A percentile compares a stretch with the other conserved stretches of the same genome.
Conservation (phyloP, 2,329 filamentous ascomycete genomes). For the Aureobasidium sp. region DNA sequence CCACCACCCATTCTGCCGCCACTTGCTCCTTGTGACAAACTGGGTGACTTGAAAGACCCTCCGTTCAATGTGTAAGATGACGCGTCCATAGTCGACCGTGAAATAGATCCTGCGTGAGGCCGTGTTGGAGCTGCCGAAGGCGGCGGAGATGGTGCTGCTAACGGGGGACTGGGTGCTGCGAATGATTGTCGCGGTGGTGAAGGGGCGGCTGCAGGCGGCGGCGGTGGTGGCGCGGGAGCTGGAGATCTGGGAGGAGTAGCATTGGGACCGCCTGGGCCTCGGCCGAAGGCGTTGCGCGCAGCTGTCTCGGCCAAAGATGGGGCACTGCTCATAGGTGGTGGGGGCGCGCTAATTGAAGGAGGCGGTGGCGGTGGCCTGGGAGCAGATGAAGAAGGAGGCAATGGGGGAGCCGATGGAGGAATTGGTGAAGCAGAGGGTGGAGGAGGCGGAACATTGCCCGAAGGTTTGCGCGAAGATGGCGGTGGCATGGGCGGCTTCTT, state of each 20-base stretch:
- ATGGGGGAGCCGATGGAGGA: slow-evolving; percentile 31
- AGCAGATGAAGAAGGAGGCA: slow-evolving; percentile 27
- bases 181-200: slow-evolving; percentile 59
- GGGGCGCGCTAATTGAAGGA: slow-evolving; percentile 18
- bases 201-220: slow-evolving; percentile 41
- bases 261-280: slow-evolving; percentile 45
- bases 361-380: slow-evolving; percentile 22
- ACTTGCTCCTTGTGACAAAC: slow-evolving; percentile 8
- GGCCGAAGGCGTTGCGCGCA: slow-evolving; percentile 9
- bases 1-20: slow-evolving; percentile 3
- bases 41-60: slow-evolving; percentile 18
- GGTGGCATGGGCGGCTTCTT: slow-evolving; percentile 63
- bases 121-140: slow-evolving; percentile 27
- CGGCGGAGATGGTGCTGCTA: slow-evolving; percentile 30
- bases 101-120: slow-evolving; percentile 15
- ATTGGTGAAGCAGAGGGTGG: slow-evolving; percentile 59
- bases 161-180: slow-evolving; percentile 33
- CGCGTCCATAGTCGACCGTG: slow-evolving; percentile 22
- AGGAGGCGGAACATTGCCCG: slow-evolving; percentile 27
- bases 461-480: slow-evolving; percentile 51
- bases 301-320: slow-evolving; percentile 10
- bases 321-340: slow-evolving; percentile 23
- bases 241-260: slow-evolving; percentile 72
- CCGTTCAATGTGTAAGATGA: slow-evolving; percentile 35
- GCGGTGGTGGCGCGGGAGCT: slow-evolving; percentile 50